Percentiles rank a stretch among this genome's conserved stretches.
These are phyloP conservation scores for Haplosporangium gracile DNA, from an alignment of 192 early-diverging fungal genomes.

Conservation along the genomic window DNA sequence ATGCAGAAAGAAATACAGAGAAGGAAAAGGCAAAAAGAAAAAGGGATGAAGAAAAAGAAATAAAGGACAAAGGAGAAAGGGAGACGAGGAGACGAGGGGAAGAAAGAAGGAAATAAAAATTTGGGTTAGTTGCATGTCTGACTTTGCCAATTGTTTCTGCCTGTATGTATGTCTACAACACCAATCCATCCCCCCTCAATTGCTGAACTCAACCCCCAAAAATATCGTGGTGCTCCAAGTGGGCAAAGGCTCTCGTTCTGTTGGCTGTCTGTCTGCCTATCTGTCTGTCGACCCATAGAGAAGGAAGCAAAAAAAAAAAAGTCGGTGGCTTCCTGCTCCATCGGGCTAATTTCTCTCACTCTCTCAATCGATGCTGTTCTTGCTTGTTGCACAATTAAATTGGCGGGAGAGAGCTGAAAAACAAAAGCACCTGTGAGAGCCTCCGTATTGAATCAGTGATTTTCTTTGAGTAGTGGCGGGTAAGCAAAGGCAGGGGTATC, in stretches of 20 bases:
- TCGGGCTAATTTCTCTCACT: background rate
- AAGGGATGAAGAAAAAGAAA: background rate
- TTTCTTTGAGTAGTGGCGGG: background rate
- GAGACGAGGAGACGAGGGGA: background rate
- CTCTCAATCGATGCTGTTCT: background rate
- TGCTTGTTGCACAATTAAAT: slow-evolving; percentile 4
- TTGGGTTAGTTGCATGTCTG: background rate
- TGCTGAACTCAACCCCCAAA: background rate
- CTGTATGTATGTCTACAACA: background rate
- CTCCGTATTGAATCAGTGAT: background rate
- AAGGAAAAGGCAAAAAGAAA: background rate
- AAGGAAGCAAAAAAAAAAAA: background rate
- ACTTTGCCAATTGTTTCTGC: background rate
- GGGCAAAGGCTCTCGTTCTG: slow-evolving; percentile 5
- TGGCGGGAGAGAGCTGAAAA: slow-evolving; percentile 10
- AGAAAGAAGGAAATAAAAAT: background rate
- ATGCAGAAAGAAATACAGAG: background rate
- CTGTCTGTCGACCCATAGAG: too few relatives aligned
- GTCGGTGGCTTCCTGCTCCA: background rate
- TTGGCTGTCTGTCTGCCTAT: background rate
- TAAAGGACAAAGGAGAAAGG: background rate
- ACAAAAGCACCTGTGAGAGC: background rate
- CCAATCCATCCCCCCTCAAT: background rate
- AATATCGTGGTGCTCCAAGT: slow-evolving; percentile 4
- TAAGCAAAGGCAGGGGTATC: background rate